Base-by-base conservation (phyloP, 768 basidiomycete species). In the Boletus bicolor region DNA sequence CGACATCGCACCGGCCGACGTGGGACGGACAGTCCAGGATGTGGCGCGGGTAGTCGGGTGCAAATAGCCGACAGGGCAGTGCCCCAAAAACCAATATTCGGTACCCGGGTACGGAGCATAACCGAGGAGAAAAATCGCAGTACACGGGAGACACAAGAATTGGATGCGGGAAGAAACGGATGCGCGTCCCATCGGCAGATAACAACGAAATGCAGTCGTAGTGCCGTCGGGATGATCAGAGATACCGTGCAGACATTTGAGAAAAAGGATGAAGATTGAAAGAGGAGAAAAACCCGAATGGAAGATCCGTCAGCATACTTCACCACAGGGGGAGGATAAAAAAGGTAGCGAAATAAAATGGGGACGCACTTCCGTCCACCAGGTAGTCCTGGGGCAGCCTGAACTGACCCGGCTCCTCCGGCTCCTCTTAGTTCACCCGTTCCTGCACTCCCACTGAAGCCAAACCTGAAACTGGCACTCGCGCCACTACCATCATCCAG, bases 321-420 rank as follows among this genome's bases (percentile, higher is more conserved):
- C n/a, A 26, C 8, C 26, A 19, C 11, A 32, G n/a, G 17, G 15
- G 19, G 6, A n/a, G 24, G 17, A 35, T 24, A 26, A 47, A 39
- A 43, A 14, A 44, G 21, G 5, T 0, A 36, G 36, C 15, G 1
- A 55, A 15, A 58, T 19, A 50, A 56, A 57, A 53, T 8, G 35
- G 41, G 46, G 28, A 69, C 68, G 57, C 59, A 69, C 69, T 68
- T 69, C 9, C 67, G 62, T 45, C 57, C 62, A 44, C 66, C 62
- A 49, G 66, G 57, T 34, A 52, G 35, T 21, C 51, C 61, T 11
- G 64, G 48, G 24, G 41, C 44, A 46, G 14, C 49, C 17, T 53
- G 60, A 19, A 11, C 41, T 28, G 54, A 8, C 41, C 56, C 56
- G 28, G 28, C 8, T 19, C 58, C 54, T 24, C 56, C 58, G 21